Evolutionary conservation across 169 alveolate genomes (phyloP), one percentile per base, ranked within the genome.

Genomic region (Plasmodium ovale): DNA sequence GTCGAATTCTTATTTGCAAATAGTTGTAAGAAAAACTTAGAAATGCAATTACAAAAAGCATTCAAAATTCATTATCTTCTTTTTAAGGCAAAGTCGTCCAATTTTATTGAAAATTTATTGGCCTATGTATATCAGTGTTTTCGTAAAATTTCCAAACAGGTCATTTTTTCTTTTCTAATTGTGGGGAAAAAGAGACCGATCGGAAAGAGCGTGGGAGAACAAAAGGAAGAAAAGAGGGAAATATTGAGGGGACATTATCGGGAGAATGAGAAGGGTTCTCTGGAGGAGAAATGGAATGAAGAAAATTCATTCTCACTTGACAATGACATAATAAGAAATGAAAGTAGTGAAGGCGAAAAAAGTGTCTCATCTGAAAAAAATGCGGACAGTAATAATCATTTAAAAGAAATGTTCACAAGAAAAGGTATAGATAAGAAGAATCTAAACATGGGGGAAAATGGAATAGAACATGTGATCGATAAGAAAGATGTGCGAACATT

Each of bases 21-120:
- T 25, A 67, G 49, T 82, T 56, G 65, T 12, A 82, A 82, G 23
- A 82, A 64, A 65, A 82, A 65, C 47, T 51, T 82, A 16, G 60
- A 35, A 82, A 31, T 39, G 5, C 62, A 49, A 69, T 21, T 82
- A 65, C 31, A 73, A 58, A 60, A 59, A 21, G 23, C 88, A 27
- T 23, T 73, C 49, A 82, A 82, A 65, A 82, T 82, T 29, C 65
- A 82, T 65, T 82, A 65, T 59, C 35, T 82, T 21, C 79, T 82
- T 51, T 82, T 49, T 82, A 82, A 82, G 53, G 29, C 58, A 56
- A 82, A 82, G 44, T 31, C 47, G 37, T 82, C 29, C 16, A 82
- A 82, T 53, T 82, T 82, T 82, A 82, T 82, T 31, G 90, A 82
- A 16, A 82, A 82, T 82, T 82, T 67, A 42, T 69, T 82, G 39